A percentile compares a stretch with the other conserved stretches of the same genome.
phyloP scores from a whole-genome alignment of 2,329 filamentous ascomycete species.

The Daldinia eschscholtzii region DNA sequence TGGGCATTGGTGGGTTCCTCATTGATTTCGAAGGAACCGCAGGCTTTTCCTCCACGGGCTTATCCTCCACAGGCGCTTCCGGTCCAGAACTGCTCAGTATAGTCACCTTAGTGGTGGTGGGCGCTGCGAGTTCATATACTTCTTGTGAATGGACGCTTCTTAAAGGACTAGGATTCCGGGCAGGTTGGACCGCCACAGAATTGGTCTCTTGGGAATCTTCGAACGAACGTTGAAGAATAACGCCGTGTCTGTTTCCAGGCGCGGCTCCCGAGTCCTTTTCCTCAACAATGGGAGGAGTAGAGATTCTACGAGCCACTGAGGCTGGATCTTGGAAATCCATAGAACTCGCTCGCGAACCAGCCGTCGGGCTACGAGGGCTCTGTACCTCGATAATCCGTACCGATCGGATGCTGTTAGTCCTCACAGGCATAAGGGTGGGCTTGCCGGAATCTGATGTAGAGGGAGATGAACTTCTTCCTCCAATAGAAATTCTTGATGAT shows the following conservation, averaged over 20 bases:
- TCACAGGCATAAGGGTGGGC: conserved; percentile 56
- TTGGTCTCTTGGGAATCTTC: conserved; percentile 36
- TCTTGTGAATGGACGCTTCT: conserved; percentile 37
- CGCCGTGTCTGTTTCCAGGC: conserved; percentile 37
- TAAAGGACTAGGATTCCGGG: conserved; percentile 43
- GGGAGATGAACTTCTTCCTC: conserved; percentile 62
- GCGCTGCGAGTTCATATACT: conserved; percentile 26
- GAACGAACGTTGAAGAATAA: conserved; percentile 28
- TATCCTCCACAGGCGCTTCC: conserved; percentile 21
- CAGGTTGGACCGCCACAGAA: conserved; percentile 30
- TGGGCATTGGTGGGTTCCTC: conserved; percentile 49
- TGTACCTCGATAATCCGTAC: conserved; percentile 70
- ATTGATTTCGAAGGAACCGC: conserved; percentile 43
- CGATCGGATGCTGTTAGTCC: conserved; percentile 66
- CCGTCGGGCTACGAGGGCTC: conserved; percentile 63
- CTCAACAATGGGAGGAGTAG: conserved; percentile 59
- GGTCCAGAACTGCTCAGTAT: conserved; percentile 35
- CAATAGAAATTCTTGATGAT: conserved; percentile 67
- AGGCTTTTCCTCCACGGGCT: conserved; percentile 43
- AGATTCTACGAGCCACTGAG: conserved; percentile 50
- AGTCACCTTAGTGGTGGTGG: conserved; percentile 46
- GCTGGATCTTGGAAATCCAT: conserved; percentile 59
- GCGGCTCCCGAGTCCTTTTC: conserved; percentile 48
- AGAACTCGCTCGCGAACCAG: conserved; percentile 63
- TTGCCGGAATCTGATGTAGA: conserved; percentile 62